A percentile compares a stretch with the other conserved stretches of the same genome.
Conservation (phyloP, 2,329 filamentous ascomycete genomes). For the Colletotrichum coccodes region DNA sequence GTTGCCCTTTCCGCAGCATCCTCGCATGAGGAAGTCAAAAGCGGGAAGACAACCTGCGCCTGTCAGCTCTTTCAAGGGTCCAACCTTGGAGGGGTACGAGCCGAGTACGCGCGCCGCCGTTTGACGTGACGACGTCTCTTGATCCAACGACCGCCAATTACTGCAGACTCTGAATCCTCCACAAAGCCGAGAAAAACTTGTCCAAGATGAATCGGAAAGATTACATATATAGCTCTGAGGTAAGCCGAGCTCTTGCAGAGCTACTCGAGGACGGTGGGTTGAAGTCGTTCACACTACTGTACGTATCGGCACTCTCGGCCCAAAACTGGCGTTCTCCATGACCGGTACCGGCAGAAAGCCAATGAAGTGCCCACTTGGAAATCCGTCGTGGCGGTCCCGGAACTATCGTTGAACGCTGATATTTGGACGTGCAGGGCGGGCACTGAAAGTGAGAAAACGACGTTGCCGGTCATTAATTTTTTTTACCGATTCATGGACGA, state of each 20-base stretch:
- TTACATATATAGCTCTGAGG: not conserved
- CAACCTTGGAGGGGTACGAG: not conserved
- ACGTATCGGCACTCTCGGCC: not conserved
- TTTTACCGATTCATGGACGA: constrained; percentile 8
- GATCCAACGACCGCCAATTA: not conserved
- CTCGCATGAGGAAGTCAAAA: constrained; percentile 18
- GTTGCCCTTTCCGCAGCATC: not conserved
- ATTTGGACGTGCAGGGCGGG: not conserved
- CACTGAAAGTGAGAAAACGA: not conserved
- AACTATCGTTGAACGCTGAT: not conserved
- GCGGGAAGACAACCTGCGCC: not conserved
- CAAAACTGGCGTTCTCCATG: not conserved
- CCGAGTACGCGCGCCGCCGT: not conserved
- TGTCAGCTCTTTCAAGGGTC: not conserved
- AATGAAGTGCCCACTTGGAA: not conserved
- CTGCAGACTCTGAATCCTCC: not conserved
- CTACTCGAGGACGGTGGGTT: not conserved
- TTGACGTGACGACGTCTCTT: constrained; percentile 2
- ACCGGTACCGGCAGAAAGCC: not conserved
- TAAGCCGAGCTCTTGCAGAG: not conserved
- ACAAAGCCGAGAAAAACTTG: not conserved
- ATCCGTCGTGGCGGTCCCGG: not conserved
- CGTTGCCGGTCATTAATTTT: not conserved
- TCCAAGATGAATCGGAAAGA: not conserved
- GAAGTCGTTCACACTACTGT: constrained; percentile 3